Evolutionary conservation across 108 stramenopile genomes (phyloP).

Genomic region (Nitzschia palea): DNA sequence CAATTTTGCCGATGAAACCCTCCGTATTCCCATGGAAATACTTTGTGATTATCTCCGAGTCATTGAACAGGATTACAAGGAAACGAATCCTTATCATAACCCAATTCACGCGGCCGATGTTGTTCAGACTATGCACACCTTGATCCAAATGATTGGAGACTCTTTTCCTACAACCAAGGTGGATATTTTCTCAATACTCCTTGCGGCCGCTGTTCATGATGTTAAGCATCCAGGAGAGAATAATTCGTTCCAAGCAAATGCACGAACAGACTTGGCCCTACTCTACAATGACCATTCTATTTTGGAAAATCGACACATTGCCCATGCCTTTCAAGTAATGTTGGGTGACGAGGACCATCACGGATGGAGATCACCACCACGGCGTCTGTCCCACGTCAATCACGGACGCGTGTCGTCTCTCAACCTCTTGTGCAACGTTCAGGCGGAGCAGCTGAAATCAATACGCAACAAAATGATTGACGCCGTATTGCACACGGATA

Average conservation of each 20-base stretch:
- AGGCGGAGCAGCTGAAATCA: constrained; percentile 7
- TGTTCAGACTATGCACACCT: constrained; percentile 52
- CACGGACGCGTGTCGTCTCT: background rate
- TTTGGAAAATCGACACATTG: constrained; percentile 84
- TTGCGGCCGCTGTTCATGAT: constrained; percentile 81
- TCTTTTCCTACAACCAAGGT: constrained; percentile 28
- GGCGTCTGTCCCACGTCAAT: background rate
- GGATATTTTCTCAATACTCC: constrained; percentile 58
- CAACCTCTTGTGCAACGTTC: constrained; percentile 25
- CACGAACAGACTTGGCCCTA: constrained; percentile 56
- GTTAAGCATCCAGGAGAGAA: constrained; percentile 85
- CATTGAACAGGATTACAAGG: constrained; percentile 37
- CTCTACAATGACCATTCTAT: constrained; percentile 72
- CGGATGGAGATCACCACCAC: background rate
- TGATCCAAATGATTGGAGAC: constrained; percentile 27
- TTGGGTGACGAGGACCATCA: constrained; percentile 30
- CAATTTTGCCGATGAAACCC: constrained; percentile 19
- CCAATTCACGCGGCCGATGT: constrained; percentile 83
- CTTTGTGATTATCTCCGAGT: constrained; percentile 40
- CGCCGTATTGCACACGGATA: constrained; percentile 84
- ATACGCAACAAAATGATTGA: constrained; percentile 61
- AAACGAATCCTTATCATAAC: constrained; percentile 69
- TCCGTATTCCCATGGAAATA: background rate
- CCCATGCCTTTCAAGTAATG: constrained; percentile 39
- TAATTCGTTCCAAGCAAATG: constrained; percentile 73